Evolutionary conservation across 768 basidiomycete genomes (phyloP), one percentile per base, ranked within the genome.

Genomic region (Boletus rufocinnamomeus): DNA sequence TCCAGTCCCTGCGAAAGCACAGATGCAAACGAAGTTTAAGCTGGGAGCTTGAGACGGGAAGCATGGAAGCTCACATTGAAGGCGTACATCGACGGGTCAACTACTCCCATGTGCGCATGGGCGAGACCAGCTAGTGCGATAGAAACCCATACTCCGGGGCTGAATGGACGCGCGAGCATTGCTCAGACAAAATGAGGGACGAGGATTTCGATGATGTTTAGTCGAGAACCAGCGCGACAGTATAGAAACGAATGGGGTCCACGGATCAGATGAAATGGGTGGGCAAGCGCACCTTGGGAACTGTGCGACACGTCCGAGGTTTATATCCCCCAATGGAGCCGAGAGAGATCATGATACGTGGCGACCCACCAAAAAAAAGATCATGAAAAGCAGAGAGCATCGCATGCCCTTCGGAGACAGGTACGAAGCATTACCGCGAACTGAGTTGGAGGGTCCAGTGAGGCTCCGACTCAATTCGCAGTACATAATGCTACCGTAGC

Each of bases 41-140:
- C 16, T 19, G 17, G 4, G 47, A 16, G 9, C 37, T 38, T 3
- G 30, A 7, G 32, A n/a, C 11, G 9, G 32, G 30, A 50, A 28
- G 32, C 19, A 41, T 14, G 27, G 8, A 23, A 32, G 19, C 25
- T 52, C 17, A 66, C 66, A n/a, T 68, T 50, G 17, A 49, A 0
- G 34, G 48, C 25, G 17, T 43, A 66, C 62, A 67, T 61, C 38
- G 19, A 35, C 0, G 0, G 1, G 28, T 23, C 2, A 13, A 5
- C 67, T 6, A 27, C 1, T 40, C 0, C 11, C 0, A 50, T 19
- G 49, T 66, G 66, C 3, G 57, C 66, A 37, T 41, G 23, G 6
- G 47, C 55, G 13, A 68, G 50, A 37, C 54, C 35, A 43, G 59
- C 63, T 10, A 66, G 40, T 43, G 55, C 47, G 5, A 66, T 28